Percentiles rank a stretch among this genome's conserved stretches.
phyloP scores from a whole-genome alignment of 768 basidiomycete species.

The Boletus coccyginus region DNA sequence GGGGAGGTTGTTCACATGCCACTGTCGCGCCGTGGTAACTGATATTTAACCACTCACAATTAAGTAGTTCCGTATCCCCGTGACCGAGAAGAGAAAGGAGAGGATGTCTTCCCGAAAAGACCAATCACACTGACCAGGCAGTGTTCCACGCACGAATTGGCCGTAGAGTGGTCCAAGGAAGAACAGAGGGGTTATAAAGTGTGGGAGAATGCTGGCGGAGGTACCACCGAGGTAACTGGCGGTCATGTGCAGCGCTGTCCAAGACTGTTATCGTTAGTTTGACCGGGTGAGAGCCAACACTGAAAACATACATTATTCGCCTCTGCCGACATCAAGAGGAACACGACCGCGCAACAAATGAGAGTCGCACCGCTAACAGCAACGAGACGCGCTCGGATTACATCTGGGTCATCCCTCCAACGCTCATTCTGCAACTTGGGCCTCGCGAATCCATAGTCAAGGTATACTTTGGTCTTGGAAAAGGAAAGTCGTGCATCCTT shows the following conservation, averaged over 20 bases:
- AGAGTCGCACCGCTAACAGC: constrained; percentile 66
- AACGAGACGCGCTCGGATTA: constrained; percentile 75
- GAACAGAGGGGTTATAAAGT: constrained; percentile 68
- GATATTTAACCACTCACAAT: constrained; percentile 33
- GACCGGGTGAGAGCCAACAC: neutral
- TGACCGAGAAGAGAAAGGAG: constrained; percentile 45
- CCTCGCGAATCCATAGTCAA: constrained; percentile 27
- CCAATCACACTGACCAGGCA: constrained; percentile 59
- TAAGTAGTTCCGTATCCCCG: constrained; percentile 70
- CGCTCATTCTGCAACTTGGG: constrained; percentile 41
- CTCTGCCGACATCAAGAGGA: constrained; percentile 36
- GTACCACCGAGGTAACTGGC: constrained; percentile 42
- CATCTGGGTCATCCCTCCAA: constrained; percentile 80
- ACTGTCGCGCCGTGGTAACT: neutral
- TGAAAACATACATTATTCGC: constrained; percentile 11
- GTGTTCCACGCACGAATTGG: constrained; percentile 37
- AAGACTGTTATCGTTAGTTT: constrained; percentile 13
- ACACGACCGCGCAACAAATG: constrained; percentile 53
- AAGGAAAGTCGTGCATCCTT: constrained; percentile 61
- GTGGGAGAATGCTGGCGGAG: constrained; percentile 38
- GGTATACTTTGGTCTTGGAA: constrained; percentile 29
- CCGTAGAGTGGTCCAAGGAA: constrained; percentile 78
- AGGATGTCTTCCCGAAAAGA: constrained; percentile 39
- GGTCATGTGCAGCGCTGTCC: constrained; percentile 29
- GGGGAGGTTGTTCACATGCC: neutral